phyloP scores from a whole-genome alignment of 1,284 basidiomycete genomes.

The Vanrija sp. region DNA sequence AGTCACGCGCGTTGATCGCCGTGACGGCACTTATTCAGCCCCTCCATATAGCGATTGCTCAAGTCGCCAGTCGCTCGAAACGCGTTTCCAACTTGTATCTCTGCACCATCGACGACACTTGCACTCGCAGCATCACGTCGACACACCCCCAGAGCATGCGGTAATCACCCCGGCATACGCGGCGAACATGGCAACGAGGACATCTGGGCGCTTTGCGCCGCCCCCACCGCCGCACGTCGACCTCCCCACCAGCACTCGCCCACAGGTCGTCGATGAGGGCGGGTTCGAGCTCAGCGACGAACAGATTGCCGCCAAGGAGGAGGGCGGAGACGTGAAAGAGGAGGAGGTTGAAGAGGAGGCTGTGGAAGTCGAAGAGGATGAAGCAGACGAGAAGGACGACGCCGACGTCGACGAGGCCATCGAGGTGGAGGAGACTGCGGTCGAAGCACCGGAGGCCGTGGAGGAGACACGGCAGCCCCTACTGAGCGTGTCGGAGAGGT shows the following conservation, averaged over 20 bases:
- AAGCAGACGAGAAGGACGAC: conserved; percentile 4
- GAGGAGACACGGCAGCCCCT: conserved; percentile 20
- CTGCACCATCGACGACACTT: no score
- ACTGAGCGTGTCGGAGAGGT: conserved; percentile 35
- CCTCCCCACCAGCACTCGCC: conserved; percentile 25
- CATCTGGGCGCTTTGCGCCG: conserved; percentile 9
- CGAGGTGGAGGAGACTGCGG: conserved; percentile 14
- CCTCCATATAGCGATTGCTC: no score
- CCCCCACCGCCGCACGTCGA: conserved; percentile 22
- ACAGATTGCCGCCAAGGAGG: conserved; percentile 28
- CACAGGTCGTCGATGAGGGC: conserved; percentile 33
- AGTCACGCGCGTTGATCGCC: no score
- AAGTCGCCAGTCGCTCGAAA: no score
- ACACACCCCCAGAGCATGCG: no score
- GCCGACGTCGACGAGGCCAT: conserved; percentile 1
- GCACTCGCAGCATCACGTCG: no score
- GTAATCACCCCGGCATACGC: background rate
- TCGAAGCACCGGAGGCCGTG: conserved; percentile 6
- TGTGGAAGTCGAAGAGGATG: conserved; percentile 2
- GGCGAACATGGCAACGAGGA: conserved; percentile 12
- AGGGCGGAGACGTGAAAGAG: conserved; percentile 3
- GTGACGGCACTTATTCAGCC: no score
- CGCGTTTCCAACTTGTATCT: no score
- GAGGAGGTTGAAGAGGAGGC: conserved; percentile 2
- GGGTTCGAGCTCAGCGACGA: conserved; percentile 36